Evolutionary conservation across 2,329 filamentous ascomycete genomes (phyloP).

Genomic region (Sclerotinia subarctica): DNA sequence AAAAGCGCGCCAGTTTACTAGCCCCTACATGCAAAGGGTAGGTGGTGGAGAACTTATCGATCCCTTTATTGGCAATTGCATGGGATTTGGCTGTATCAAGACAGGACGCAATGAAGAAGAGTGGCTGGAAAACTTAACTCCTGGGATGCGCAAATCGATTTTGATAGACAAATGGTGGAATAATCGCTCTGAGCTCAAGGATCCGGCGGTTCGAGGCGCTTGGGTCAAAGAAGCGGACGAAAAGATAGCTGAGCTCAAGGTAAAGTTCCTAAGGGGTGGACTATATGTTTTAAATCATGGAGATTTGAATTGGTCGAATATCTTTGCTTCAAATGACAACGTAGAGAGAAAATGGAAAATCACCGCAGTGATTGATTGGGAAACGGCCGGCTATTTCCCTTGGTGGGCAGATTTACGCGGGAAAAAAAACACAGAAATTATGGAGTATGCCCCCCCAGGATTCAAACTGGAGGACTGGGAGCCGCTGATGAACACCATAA

Average conservation of each 20-base stretch:
- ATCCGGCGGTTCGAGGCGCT: neutral
- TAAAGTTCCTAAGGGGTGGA: neutral
- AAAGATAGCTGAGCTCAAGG: neutral
- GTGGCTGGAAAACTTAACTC: conserved; percentile 9
- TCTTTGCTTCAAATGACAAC: neutral
- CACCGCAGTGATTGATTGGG: conserved; percentile 4
- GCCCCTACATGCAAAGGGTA: neutral
- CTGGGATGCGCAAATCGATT: neutral
- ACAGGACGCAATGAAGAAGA: conserved; percentile 13
- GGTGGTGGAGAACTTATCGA: neutral
- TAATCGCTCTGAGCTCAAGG: neutral
- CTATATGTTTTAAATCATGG: conserved; percentile 6
- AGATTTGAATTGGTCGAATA: neutral
- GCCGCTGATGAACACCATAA: neutral
- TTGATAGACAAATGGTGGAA: accelerated
- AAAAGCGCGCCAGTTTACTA: neutral
- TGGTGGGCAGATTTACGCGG: neutral
- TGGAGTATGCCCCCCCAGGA: neutral
- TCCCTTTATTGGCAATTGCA: neutral
- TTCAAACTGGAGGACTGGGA: neutral
- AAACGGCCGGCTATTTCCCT: neutral
- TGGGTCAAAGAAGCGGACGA: neutral
- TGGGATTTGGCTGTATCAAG: neutral
- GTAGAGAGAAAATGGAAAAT: neutral
- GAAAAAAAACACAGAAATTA: no score